These are phyloP conservation scores for Ceratocystis cubensis DNA, from an alignment of 2,329 filamentous ascomycete genomes.

Conservation along the genomic window DNA sequence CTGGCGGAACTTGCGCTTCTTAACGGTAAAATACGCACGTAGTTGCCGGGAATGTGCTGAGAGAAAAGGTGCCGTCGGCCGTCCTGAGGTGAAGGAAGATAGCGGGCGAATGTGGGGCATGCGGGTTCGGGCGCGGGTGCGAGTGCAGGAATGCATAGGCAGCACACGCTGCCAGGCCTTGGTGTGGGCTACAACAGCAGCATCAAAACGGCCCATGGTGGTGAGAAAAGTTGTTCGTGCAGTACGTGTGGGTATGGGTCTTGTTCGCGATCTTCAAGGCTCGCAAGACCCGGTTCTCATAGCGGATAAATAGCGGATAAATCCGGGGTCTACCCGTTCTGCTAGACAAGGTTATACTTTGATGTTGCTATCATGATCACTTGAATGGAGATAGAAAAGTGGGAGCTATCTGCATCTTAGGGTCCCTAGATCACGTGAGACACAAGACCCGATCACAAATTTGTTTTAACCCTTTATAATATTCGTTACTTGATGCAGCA, in stretches of 20 bases:
- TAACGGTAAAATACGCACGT: conserved; percentile 62
- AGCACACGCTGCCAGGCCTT: conserved; percentile 24
- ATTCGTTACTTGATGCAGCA: background rate
- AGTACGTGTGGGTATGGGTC: background rate
- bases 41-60: conserved; percentile 38
- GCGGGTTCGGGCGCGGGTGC: background rate
- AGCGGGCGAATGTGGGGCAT: conserved; percentile 38
- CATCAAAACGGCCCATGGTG: background rate
- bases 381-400: background rate
- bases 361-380: background rate
- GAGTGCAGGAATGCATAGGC: conserved; percentile 6
- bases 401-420: background rate
- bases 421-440: background rate
- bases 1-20: conserved; percentile 56
- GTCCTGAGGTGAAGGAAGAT: conserved; percentile 32
- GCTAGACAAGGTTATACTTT: background rate
- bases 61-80: conserved; percentile 41
- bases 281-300: background rate
- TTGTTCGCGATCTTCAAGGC: background rate
- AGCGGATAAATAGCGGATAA: background rate
- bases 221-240: background rate
- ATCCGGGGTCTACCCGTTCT: background rate
- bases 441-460: background rate
- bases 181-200: conserved; percentile 23
- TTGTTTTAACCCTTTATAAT: background rate